Evolutionary conservation across 2,329 filamentous ascomycete genomes (phyloP), one percentile per base, ranked within the genome.

Genomic region (Colletotrichum caudatum): DNA sequence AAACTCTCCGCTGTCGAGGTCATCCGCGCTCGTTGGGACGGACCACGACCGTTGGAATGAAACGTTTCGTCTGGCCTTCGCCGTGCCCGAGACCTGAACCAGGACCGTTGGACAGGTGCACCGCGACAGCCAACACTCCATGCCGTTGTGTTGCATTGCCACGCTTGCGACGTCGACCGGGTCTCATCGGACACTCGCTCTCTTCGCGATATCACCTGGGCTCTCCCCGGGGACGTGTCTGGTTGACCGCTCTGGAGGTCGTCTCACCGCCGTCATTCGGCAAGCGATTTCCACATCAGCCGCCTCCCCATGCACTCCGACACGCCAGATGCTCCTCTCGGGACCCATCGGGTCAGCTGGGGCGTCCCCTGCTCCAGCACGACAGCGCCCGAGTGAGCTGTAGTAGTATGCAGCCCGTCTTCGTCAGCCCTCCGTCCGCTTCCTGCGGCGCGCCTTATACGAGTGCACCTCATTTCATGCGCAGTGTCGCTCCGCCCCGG

Each of bases 341-440:
- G 58, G 53, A 59, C 53, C 53, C 18, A 44, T 35, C 46, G 23
- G 41, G 53, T 68, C 69, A 71, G 58, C 64, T 46, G 59, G 39
- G 33, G 41, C 18, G 1, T 23, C 20, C 41, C 11, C 35, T 54
- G 3, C 35, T n/a, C 54, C 41, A 46, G n/a, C 35, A 58, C 14
- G 54, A 18, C 35, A 14, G 20, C 54, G 29, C 53, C 44, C 50
- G 23, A 29, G 41, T 26, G 50, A 60, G 44, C 44, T 26, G 41
- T 67, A n/a, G n/a, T n/a, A n/a, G n/a, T n/a, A 50, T 59, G 48
- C 66, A 51, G 67, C 48, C 26, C 44, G 26, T 64, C 64, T 68
- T 53, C 57, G 69, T 68, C 69, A 71, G 69, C 59, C 33, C 39
- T 48, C 69, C 64, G 33, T 63, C 51, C 69, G 59, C 29, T 59